Base-by-base conservation (phyloP, 225 moss, liverwort and hornwort genomes). In the Rhytidiadelphus loreus region DNA sequence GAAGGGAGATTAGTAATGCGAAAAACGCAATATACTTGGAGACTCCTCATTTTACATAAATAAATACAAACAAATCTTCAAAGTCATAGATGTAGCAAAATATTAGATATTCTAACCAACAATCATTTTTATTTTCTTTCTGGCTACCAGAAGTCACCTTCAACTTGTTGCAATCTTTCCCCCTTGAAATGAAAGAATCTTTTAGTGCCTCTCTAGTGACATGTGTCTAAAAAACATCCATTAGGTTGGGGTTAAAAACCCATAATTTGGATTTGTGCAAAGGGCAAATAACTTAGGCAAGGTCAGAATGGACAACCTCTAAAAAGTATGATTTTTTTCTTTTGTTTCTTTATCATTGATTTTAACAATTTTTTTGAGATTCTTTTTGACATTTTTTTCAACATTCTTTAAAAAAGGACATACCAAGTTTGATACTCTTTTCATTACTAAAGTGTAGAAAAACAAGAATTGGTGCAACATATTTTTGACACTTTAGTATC, bases 251-350 rank as follows among this genome's bases (percentile, higher is more conserved):
- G 21, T 69, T 39, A 13, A 69, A 13, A 24, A 2, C 8, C 7
- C 7, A 39, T 12, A 23, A 1, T 8, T 39, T 69, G 39, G 24
- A 12, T 39, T 39, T 39, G 24, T 69, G 24, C 1, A 37, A 0
- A 2, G 20, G 69, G 13, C 0, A 0, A 1, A 39, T 24, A 69
- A 69, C 12, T 23, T 68, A 1, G 7, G 3, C 39, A 68, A 68
- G 13, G 4, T 12, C 7, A 23, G 6, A 39, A 24, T 1, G 0
- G 0, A 0, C 0, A 69, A 0, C 4, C 4, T 69, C 41, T 39
- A 69, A 13, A 20, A 14, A 39, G 4, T 13, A 39, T 13, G 0
- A 39, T 39, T 69, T 39, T 0, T 24, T 39, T 70, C 8, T 14
- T 16, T 22, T 70, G 9, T 25, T 70, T 41, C 3, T 41, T 41